A percentile compares a stretch with the other conserved stretches of the same genome.
Evolutionary conservation across 2,329 filamentous ascomycete species (phyloP).

Genomic region (Verticillium isaacii): DNA sequence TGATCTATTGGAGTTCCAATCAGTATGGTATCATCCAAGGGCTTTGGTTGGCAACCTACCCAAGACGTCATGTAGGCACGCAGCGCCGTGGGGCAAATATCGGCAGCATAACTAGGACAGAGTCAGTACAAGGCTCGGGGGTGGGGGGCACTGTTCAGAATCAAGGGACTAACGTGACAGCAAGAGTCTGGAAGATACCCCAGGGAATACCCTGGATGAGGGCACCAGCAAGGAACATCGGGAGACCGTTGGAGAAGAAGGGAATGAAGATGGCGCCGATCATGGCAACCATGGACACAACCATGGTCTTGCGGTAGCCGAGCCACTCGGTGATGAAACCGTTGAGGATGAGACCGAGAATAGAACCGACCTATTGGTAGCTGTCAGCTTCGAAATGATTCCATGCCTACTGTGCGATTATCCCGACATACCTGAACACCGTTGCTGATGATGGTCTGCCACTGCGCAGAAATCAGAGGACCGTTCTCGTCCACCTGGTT

Average conservation of each 20-base stretch:
- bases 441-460: conserved; percentile 54
- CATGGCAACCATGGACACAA: conserved; percentile 40
- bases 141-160: conserved; percentile 14
- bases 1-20: conserved; percentile 11
- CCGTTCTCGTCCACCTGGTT: conserved; percentile 29
- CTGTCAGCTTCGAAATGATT: too few relatives aligned
- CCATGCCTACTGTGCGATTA: too few relatives aligned
- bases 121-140: not conserved
- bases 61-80: conserved; percentile 52
- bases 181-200: conserved; percentile 47
- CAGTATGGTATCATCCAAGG: not conserved
- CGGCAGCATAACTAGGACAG: conserved; percentile 37
- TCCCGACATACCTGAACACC: conserved; percentile 29
- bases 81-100: conserved; percentile 40
- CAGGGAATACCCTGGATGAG: conserved; percentile 40
- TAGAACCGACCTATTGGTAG: conserved; percentile 36
- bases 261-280: conserved; percentile 46
- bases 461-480: conserved; percentile 40
- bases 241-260: conserved; percentile 45
- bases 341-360: conserved; percentile 50
- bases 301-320: conserved; percentile 45
- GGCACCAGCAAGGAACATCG: conserved; percentile 39
- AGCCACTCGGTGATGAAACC: conserved; percentile 46
- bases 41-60: conserved; percentile 8
- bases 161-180: conserved; percentile 49